Base-by-base conservation (phyloP, 2,329 filamentous ascomycete species). In the Rutstroemia sp. region DNA sequence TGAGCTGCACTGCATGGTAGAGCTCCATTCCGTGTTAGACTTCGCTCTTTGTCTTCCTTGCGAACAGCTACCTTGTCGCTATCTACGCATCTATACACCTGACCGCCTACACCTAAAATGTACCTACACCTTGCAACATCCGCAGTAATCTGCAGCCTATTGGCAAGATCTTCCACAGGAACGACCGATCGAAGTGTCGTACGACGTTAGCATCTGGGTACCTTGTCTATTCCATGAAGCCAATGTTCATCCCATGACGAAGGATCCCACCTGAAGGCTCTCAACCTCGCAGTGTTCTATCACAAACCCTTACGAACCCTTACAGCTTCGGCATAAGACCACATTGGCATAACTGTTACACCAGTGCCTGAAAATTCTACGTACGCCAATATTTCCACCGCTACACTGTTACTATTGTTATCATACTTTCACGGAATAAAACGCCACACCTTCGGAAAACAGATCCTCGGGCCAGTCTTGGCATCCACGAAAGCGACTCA, bases 341-440 rank as follows among this genome's bases (percentile, higher is more conserved):
- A 34, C 12, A 42, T 18, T 42, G 12, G 38, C 19, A 8, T 25
- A 5, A 23, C 25, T 27, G 37, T 25, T 18, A 19, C 25, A 19
- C 19, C 27, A 18, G 47, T 30, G 30, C 47, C 47, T 44, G 39
- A 51, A 51, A 42, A 12, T 27, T 27, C 34, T 55, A 44, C 46
- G 27, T 51, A 44, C 37, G 38, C 27, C 37, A 54, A 50, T 44
- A 50, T 8, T 47, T 12, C 19, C 5, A 47, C 14, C 9, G 4
- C 44, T n/a, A 41, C 27, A 19, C 4, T 27, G 27, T 51, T 55
- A 19, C 53, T 55, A 55, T 55, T 55, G 47, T 55, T 55, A 45
- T 51, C 53, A 55, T 38, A 37, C 21, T 51, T 45, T 51, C 25
- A 23, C 47, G 52, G 41, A 34, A 21, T 18, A 16, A 14, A 30